Base-by-base conservation (phyloP, 2,329 filamentous ascomycete species). In the Cladosporium velox region DNA sequence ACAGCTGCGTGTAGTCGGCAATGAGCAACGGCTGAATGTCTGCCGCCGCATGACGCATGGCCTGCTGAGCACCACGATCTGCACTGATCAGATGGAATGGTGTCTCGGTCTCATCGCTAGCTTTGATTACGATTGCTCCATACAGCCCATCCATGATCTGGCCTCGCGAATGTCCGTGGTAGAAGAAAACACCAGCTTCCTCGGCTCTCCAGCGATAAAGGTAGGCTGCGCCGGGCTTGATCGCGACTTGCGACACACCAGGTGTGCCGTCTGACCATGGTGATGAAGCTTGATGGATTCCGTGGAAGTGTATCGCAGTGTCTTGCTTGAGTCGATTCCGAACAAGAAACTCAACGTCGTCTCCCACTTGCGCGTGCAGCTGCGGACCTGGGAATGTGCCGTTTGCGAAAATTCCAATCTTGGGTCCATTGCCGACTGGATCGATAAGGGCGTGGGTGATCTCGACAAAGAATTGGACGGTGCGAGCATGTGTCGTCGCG, bases 101-200 rank as follows among this genome's bases (percentile, higher is more conserved):
- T 8, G 44, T 26, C 6, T 49, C 67, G 4, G 76, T 72, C 10
- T 78, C 72, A 32, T 77, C 70, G 21, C 73, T 71, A 0, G 77
- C 68, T 32, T 78, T 69, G 65, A 89, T 84, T 11, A 84, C 72
- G 0, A 89, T 83, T 2, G 86, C 76, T 0, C 87, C 87, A 60
- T 83, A 86, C 12, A 87, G 76, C 0, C 88, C 88, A 69, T 90
- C 87, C 66, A 87, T 83, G 15, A 89, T 79, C 67, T 88, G 86
- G 1, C 81, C 81, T 1, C 78, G 76, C n/a, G 44, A 49, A 49
- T 49, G 44, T 0, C 44, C 44, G 12, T 49, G 44, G 6, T 49
- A 49, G 44, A 49, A 49, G 44, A 49, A 49, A 3, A 49, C 44
- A 3, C 44, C 44, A n/a, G 44, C 8, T n/a, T 49, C 44, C 12